phyloP scores from a whole-genome alignment of 306 rosid species.

The Datisca glomerata region DNA sequence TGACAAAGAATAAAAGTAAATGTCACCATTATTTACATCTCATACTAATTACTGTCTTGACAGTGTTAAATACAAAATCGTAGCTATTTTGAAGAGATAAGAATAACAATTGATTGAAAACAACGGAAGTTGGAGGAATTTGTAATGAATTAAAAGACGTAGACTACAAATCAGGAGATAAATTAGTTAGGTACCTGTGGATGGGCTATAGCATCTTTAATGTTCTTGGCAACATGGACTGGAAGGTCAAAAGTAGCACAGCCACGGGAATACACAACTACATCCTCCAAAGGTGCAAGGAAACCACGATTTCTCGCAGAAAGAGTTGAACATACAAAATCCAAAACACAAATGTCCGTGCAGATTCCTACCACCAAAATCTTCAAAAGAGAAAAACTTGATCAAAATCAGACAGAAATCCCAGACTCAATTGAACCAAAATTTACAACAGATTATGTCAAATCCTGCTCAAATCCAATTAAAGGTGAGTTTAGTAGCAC shows the following conservation, averaged over 20 bases:
- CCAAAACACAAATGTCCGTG: slow-evolving; percentile 84
- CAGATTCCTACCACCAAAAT: slow-evolving; percentile 80
- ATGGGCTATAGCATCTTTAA: slow-evolving; percentile 52
- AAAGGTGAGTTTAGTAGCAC: too few relatives aligned
- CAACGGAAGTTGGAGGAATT: not conserved
- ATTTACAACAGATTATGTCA: slow-evolving; percentile 4
- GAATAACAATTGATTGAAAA: not conserved
- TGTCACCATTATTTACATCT: not conserved
- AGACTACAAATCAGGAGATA: not conserved
- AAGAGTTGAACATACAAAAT: slow-evolving; percentile 55
- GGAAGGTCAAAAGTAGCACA: slow-evolving; percentile 82
- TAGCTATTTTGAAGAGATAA: not conserved
- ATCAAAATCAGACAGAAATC: slow-evolving; percentile 7
- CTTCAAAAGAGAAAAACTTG: slow-evolving; percentile 23
- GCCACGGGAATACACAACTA: slow-evolving; percentile 66
- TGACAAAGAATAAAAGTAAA: not conserved
- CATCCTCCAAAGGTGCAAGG: slow-evolving; percentile 71
- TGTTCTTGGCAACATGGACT: slow-evolving; percentile 40
- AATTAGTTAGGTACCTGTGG: slow-evolving; percentile 53
- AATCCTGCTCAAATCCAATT: not conserved
- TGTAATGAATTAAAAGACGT: not conserved
- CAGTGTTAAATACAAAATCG: not conserved
- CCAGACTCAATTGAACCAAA: too few relatives aligned
- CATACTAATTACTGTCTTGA: not conserved
- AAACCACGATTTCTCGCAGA: slow-evolving; percentile 60